Percentiles rank a stretch among this genome's conserved stretches.
These are phyloP conservation scores for Amauroascus niger DNA, from an alignment of 2,329 filamentous ascomycete species.

Conservation along the genomic window DNA sequence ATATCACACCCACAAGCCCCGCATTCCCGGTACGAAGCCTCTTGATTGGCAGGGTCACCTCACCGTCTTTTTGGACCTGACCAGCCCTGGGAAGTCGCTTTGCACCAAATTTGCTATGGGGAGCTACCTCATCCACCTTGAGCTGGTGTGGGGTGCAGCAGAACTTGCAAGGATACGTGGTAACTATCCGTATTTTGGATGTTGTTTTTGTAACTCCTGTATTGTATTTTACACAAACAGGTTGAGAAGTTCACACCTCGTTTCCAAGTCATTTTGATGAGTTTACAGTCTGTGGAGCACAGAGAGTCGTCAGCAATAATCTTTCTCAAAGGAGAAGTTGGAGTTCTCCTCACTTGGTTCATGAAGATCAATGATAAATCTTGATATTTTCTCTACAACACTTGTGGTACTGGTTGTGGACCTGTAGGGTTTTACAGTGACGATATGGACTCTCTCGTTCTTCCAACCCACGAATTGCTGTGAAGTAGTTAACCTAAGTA, in stretches of 20 bases:
- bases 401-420: too few species aligned
- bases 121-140: neutral
- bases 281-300: too few species aligned
- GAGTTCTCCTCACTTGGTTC: too few species aligned
- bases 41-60: slow-evolving; percentile 7
- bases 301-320: too few species aligned
- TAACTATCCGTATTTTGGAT: too few species aligned
- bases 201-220: neutral
- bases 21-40: too few species aligned
- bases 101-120: neutral
- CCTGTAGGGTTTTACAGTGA: neutral
- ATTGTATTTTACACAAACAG: slow-evolving; percentile 1
- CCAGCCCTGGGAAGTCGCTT: neutral
- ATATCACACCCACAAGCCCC: neutral
- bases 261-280: too few species aligned
- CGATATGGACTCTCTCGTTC: neutral
- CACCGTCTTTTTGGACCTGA: slow-evolving; percentile 14
- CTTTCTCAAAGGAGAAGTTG: too few species aligned
- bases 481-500: too few species aligned
- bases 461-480: neutral
- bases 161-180: neutral
- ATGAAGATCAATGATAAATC: too few species aligned
- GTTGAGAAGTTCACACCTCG: too few species aligned
- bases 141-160: slow-evolving; percentile 10
- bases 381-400: too few species aligned